A percentile compares a stretch with the other conserved stretches of the same genome.
phyloP scores from a whole-genome alignment of 2,329 filamentous ascomycete genomes.

The Diplodia intermedia region DNA sequence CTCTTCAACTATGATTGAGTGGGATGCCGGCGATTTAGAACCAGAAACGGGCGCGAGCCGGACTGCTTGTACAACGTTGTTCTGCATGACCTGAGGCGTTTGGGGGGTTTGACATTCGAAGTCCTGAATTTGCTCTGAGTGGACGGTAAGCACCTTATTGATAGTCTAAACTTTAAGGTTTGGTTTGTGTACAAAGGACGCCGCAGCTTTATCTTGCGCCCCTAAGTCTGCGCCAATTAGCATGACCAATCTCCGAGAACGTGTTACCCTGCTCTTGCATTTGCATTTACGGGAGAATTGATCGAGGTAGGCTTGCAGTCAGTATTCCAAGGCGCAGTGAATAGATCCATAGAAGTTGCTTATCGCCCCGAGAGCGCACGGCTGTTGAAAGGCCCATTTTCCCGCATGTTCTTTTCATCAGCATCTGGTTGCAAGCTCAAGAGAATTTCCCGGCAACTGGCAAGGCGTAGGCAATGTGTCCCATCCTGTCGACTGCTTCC shows the following conservation, averaged over 20 bases:
- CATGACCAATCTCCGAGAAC: neutral
- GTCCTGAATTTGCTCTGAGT: neutral
- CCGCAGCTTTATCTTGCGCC: neutral
- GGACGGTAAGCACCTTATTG: constrained; percentile 11
- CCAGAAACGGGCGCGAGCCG: constrained; percentile 12
- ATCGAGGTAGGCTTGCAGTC: neutral
- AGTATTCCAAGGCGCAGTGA: neutral
- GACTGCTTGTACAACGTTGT: constrained; percentile 30
- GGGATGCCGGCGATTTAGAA: constrained; percentile 34
- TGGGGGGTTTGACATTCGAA: constrained; percentile 11
- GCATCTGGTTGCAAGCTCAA: neutral
- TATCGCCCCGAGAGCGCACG: neutral
- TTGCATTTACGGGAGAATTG: neutral
- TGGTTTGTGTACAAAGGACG: neutral
- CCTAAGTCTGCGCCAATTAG: neutral
- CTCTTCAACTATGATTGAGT: constrained; percentile 81
- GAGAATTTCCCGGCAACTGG: neutral
- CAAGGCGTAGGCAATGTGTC: neutral
- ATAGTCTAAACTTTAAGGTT: constrained; percentile 17
- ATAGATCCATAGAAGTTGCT: constrained; percentile 17
- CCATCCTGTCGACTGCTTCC: no score
- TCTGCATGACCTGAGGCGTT: constrained; percentile 32
- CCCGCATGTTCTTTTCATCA: neutral
- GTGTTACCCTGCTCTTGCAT: neutral
- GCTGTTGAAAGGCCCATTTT: neutral